phyloP scores from a whole-genome alignment of 2,329 filamentous ascomycete species.

The Fusarium hainanense region DNA sequence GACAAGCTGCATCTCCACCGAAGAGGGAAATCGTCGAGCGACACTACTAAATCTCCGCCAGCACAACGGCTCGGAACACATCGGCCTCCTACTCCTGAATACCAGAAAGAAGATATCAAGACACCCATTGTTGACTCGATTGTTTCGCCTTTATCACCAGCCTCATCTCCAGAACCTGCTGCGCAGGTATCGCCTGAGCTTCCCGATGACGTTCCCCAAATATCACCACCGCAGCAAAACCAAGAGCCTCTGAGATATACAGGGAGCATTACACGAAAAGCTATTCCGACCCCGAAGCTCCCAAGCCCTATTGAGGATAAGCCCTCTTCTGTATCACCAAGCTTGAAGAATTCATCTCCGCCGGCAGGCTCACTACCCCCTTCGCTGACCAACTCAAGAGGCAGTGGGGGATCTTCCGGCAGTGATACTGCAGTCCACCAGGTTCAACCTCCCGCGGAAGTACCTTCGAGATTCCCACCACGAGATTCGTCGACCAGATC shows the following conservation, averaged over 20 bases:
- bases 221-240: constrained; percentile 14
- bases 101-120: constrained; percentile 57
- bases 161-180: constrained; percentile 56
- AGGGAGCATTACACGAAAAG: constrained; percentile 42
- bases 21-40: constrained; percentile 40
- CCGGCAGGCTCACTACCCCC: constrained; percentile 41
- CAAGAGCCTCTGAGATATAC: constrained; percentile 29
- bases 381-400: constrained; percentile 16
- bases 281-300: constrained; percentile 36
- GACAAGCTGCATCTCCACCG: constrained; percentile 46
- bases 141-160: constrained; percentile 59
- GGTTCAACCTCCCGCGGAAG: constrained; percentile 35
- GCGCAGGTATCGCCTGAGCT: constrained; percentile 53
- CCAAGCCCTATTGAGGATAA: constrained; percentile 41
- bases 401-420: constrained; percentile 32
- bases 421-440: constrained; percentile 37
- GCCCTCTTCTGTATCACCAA: constrained; percentile 42
- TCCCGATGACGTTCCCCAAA: constrained; percentile 37
- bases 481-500: constrained; percentile 49
- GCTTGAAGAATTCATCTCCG: constrained; percentile 26
- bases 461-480: constrained; percentile 45
- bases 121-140: constrained; percentile 51
- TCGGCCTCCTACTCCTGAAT: constrained; percentile 62
- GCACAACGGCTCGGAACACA: constrained; percentile 42
- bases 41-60: constrained; percentile 36